Evolutionary conservation across 345 rosid species (phyloP).

Genomic region (Firmiana major): DNA sequence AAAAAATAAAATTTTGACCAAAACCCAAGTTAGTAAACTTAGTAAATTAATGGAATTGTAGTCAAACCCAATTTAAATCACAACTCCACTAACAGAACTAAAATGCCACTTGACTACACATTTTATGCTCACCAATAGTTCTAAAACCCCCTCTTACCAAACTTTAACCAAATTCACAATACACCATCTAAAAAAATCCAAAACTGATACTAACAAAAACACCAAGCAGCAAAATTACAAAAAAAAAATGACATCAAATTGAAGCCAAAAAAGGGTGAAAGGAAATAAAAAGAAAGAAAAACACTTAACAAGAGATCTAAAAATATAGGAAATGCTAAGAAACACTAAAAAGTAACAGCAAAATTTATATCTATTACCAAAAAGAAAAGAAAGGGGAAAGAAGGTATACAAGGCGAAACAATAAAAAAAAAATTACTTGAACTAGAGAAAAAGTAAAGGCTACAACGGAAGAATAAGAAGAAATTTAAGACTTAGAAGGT

Average conservation of each 20-base stretch:
- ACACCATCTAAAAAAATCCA: background rate
- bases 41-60: background rate
- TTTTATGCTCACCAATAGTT: background rate
- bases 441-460: slow-evolving; percentile 9
- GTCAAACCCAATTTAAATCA: background rate
- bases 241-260: background rate
- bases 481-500: background rate
- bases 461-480: background rate
- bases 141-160: background rate
- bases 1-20: background rate
- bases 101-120: background rate
- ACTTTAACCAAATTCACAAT: background rate
- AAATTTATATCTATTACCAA: background rate
- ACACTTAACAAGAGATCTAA: background rate
- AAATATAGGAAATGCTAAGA: background rate
- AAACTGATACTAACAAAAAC: background rate
- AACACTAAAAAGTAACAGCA: no score
- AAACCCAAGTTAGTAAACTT: background rate
- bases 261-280: background rate
- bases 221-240: background rate
- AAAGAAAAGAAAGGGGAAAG: no score
- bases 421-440: background rate
- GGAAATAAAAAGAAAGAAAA: background rate
- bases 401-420: no score
- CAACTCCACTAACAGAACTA: background rate